Evolutionary conservation across 768 basidiomycete genomes (phyloP), one percentile per base, ranked within the genome.

Genomic region (Cystobasidium tubakii): DNA sequence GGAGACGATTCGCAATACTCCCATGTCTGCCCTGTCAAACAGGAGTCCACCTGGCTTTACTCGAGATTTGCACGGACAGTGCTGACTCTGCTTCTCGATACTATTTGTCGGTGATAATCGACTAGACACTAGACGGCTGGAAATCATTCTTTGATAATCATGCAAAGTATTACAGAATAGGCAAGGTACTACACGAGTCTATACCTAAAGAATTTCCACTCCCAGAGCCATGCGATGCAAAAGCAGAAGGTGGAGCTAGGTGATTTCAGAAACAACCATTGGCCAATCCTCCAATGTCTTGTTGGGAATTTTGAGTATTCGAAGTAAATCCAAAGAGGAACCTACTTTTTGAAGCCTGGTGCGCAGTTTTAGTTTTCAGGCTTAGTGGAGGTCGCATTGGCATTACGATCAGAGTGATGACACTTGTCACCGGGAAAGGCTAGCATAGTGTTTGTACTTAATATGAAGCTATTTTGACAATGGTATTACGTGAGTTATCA

Each of bases 111-210:
- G n/a, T n/a, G n/a, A 43, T 23, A 34, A 10, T 66, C 23, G 25
- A 43, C 23, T 76, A 95, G 91, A 83, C 90, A 74, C 82, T 96
- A 23, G 81, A 86, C 60, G 88, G 93, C 76, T 98, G 94, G 94
- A 94, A 92, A 82, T 84, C 85, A 33, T 97, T 94, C 84, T 97
- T 93, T 79, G 82, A 84, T 0, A 86, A 90, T 10, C 90, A 92
- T 81, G 87, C 90, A 78, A 85, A 86, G 74, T 98, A 98, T 81
- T 77, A 78, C 67, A 50, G 66, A 36, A 62, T 75, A 6, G 75
- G 75, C 12, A 13, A 66, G 15, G 63, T 75, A 13, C 10, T 75
- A 36, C 75, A 75, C 39, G 25, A 25, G n/a, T 13, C 74, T 19
- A 73, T 75, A 42, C 27, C 57, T 43, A 25, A 53, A 19, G 15